Conservation (phyloP, 345 rosid species). For the Tarenaya hassleriana region DNA sequence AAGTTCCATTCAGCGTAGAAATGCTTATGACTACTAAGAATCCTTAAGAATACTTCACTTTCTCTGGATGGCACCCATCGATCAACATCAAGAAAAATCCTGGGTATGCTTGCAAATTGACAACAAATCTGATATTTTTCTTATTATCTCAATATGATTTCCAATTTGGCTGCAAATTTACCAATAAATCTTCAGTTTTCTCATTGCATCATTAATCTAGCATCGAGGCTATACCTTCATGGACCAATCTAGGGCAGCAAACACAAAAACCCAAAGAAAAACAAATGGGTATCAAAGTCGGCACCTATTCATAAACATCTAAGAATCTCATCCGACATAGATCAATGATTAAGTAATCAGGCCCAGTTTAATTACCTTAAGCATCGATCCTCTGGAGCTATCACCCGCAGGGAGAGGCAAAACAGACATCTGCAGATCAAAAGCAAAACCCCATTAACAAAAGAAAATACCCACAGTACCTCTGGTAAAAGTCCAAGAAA, state of each 20-base stretch:
- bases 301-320: conserved; percentile 20
- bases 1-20: background rate
- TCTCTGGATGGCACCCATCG: no score
- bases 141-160: no score
- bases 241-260: conserved; percentile 15
- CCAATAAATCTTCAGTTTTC: no score
- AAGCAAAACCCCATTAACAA: conserved; percentile 19
- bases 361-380: conserved; percentile 21
- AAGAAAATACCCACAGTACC: background rate
- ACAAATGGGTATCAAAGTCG: background rate
- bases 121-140: no score
- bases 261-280: conserved; percentile 6
- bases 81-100: background rate
- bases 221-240: conserved; percentile 15
- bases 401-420: conserved; percentile 24
- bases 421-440: conserved; percentile 9
- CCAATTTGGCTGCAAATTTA: no score
- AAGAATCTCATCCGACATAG: conserved; percentile 21
- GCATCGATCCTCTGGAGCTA: conserved; percentile 24
- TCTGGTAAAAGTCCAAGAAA: no score
- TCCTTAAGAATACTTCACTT: conserved; percentile 1
- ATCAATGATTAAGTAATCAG: background rate
- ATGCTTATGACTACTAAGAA: background rate
- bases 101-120: no score
- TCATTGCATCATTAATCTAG: no score